Base-by-base conservation (phyloP, 306 rosid species). In the Erythrophleum fordii region DNA sequence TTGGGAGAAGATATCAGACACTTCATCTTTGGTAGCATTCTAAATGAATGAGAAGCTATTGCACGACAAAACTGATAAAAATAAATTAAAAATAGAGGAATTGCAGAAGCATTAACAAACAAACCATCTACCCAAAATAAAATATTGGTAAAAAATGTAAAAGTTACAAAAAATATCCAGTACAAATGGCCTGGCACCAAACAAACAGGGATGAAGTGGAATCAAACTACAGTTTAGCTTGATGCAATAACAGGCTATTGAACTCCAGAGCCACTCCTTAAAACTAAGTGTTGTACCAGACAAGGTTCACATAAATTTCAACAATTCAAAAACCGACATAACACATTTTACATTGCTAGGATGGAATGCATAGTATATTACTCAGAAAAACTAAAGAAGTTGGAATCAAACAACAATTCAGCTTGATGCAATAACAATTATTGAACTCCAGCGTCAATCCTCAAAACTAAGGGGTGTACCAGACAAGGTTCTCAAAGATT, bases 1-100 rank as follows among this genome's bases (percentile, higher is more conserved):
- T 81, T 60, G 58, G 9, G 20, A 37, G n/a, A 69, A 45, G 13
- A 85, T 64, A 39, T 81, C 49, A 64, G 14, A 71, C 34, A 49
- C 51, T 55, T 59, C n/a, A 60, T 44, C 18, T 3, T 31, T 60
- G 42, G 72, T 25, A 46, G 5, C 28, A 59, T 20, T 45, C 37
- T 0, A 56, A 53, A 73, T 9, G 44, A 73, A 67, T 64, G 44
- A 6, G 60, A 14, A 45, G 61, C 17, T 53, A 48, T 37, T 69
- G 67, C 60, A 69, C 26, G 8, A 37, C 84, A 65, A 0, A 51
- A 56, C 52, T 29, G 44, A 53, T 39, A 20, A 8, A 13, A 16
- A 62, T 22, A 52, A n/a, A 73, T 13, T 10, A 35, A 64, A 64
- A 26, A 35, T 25, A 51, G 2, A 31, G 45, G 73, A 62, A 51